These are phyloP conservation scores for Periconia sp. DNA, from an alignment of 2,329 filamentous ascomycete genomes.

Conservation along the genomic window DNA sequence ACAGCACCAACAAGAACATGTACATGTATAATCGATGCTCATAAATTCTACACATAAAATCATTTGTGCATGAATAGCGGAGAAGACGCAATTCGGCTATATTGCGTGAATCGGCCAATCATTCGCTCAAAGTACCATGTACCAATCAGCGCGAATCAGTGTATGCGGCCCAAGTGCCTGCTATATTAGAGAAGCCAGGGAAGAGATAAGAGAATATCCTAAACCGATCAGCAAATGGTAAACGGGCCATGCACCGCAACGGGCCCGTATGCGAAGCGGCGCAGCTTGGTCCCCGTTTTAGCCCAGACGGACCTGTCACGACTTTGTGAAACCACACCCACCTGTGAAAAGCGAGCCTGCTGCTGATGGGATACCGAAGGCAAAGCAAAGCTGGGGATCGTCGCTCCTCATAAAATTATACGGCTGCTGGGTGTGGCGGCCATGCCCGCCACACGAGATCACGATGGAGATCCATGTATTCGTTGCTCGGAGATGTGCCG, in stretches of 20 bases:
- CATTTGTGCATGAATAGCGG: too few species aligned
- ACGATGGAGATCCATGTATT: too few species aligned
- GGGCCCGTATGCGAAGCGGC: background rate
- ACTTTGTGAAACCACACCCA: background rate
- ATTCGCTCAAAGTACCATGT: background rate
- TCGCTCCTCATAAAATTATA: background rate
- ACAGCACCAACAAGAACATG: too few species aligned
- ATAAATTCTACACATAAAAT: too few species aligned
- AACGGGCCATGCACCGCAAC: background rate
- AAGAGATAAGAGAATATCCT: background rate
- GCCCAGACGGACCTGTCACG: background rate
- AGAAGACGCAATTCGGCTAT: too few species aligned
- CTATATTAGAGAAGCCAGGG: background rate
- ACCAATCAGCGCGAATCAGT: background rate
- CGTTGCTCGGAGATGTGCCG: background rate
- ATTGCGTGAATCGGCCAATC: background rate
- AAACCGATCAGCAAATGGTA: background rate
- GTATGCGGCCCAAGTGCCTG: background rate
- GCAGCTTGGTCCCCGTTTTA: background rate
- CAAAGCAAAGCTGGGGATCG: background rate
- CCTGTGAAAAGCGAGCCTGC: background rate
- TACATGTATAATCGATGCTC: too few species aligned
- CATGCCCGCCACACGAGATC: too few species aligned
- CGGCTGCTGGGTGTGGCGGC: too few species aligned
- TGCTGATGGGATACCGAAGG: too few species aligned